Base-by-base conservation (phyloP, 768 basidiomycete species). In the Rhodotorula toruloides region DNA sequence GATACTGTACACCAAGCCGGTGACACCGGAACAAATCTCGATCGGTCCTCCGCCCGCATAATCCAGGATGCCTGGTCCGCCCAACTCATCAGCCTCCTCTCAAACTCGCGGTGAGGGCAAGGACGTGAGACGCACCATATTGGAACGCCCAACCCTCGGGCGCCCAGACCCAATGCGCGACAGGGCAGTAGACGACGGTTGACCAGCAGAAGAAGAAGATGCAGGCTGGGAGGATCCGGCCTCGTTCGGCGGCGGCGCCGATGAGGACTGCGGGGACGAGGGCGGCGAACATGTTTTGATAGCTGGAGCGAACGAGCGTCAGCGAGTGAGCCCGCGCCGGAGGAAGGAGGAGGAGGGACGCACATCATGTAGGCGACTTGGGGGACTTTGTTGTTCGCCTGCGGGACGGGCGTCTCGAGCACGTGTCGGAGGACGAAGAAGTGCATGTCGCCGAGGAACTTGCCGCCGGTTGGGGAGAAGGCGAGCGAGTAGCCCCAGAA, bases 81-180 rank as follows among this genome's bases (percentile, higher is more conserved):
- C 37, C 22, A 52, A 16, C 25, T 43, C 34, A 40, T 16, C 29
- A 32, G 25, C 14, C 11, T 6, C 42, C 2, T 72, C 65, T 70
- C 16, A 46, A 46, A 11, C 40, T 42, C 40, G 40, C 11, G 40
- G 40, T 21, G 40, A n/a, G 70, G 64, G 87, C 88, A 22, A 91
- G 21, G 27, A 13, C 27, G 14, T 34, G 12, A 7, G 16, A 62
- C 62, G 14, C 29, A 42, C 63, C 93, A 57, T 89, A 81, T 40
- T 84, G 76, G 78, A 81, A 86, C 0, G 88, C 87, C 92, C 85
- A 85, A 17, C 85, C 84, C 39, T 87, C 84, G 42, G 83, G 69
- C 74, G 91, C 91, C 94, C 94, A 98, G 9, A 91, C 89, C 92
- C 93, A 96, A 79, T 89, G 91, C 0, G 91, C 94, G 62, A 98